Evolutionary conservation across 768 basidiomycete genomes (phyloP).

Genomic region (Sistotremastrum suecicum): DNA sequence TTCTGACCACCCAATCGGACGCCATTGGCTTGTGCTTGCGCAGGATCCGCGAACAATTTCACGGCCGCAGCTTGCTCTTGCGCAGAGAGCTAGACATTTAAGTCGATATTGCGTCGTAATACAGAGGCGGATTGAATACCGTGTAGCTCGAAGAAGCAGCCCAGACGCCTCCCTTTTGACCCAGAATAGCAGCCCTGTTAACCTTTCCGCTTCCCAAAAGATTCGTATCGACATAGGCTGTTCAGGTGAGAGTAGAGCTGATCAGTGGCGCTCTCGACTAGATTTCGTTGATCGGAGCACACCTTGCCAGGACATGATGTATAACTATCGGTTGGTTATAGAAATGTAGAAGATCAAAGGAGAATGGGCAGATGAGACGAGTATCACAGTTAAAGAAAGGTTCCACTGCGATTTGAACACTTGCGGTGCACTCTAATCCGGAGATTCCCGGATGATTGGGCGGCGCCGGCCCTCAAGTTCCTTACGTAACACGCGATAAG

Average conservation of each 20-base stretch:
- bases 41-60: constrained; percentile 29
- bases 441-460: too few relatives aligned
- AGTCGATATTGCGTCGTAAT: not conserved
- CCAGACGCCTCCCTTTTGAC: constrained; percentile 66
- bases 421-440: too few relatives aligned
- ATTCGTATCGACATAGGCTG: constrained; percentile 74
- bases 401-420: too few relatives aligned
- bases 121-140: constrained; percentile 23
- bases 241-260: not conserved
- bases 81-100: constrained; percentile 33
- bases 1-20: constrained; percentile 55
- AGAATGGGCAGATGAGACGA: too few relatives aligned
- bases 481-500: too few relatives aligned
- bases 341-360: too few relatives aligned
- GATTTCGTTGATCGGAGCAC: not conserved
- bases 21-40: constrained; percentile 36
- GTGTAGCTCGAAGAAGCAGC: constrained; percentile 44
- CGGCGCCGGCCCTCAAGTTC: too few relatives aligned
- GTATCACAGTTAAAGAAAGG: too few relatives aligned
- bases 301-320: constrained; percentile 66
- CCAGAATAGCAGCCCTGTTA: constrained; percentile 64
- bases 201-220: constrained; percentile 65
- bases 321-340: not conserved
- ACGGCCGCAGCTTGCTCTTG: constrained; percentile 52
- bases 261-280: not conserved